Evolutionary conservation across 2,329 filamentous ascomycete genomes (phyloP).

Genomic region (Zelopaecilomyces penicillatus): DNA sequence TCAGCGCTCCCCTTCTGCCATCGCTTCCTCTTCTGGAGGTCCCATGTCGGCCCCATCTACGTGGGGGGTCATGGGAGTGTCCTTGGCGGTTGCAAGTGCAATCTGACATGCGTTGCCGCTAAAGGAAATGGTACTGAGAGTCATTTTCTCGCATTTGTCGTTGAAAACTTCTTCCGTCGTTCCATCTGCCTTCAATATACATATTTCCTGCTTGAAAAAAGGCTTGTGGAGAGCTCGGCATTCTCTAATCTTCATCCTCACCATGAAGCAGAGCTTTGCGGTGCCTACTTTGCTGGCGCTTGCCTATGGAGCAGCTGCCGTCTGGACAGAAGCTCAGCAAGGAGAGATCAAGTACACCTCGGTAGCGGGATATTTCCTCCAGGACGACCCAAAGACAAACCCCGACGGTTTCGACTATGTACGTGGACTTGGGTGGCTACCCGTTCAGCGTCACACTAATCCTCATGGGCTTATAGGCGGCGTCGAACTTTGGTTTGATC

Average conservation of each 20-base stretch:
- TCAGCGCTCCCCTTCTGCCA: too few species aligned
- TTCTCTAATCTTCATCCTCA: background rate
- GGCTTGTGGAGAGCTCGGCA: too few species aligned
- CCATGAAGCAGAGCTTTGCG: slow-evolving; percentile 24
- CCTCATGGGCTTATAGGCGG: slow-evolving; percentile 32
- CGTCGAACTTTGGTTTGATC: slow-evolving; percentile 57
- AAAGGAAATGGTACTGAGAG: too few species aligned
- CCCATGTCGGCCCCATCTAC: too few species aligned
- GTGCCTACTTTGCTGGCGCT: slow-evolving; percentile 22
- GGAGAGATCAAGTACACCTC: slow-evolving; percentile 50
- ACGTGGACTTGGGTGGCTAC: slow-evolving; percentile 14
- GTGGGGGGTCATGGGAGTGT: too few species aligned
- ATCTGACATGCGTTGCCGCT: too few species aligned
- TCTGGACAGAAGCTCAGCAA: slow-evolving; percentile 23
- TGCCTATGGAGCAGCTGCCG: slow-evolving; percentile 18
- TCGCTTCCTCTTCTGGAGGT: too few species aligned
- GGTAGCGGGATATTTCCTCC: slow-evolving; percentile 54
- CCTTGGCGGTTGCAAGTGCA: too few species aligned
- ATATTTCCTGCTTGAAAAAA: too few species aligned
- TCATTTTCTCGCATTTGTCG: too few species aligned
- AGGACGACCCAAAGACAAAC: slow-evolving; percentile 51
- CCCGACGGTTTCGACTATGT: slow-evolving; percentile 57
- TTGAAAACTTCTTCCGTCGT: too few species aligned
- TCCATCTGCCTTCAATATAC: too few species aligned
- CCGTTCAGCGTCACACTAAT: slow-evolving; percentile 1